Evolutionary conservation across 2,329 filamentous ascomycete genomes (phyloP), one percentile per base, ranked within the genome.

Genomic region (Penicillium griseofulvum): DNA sequence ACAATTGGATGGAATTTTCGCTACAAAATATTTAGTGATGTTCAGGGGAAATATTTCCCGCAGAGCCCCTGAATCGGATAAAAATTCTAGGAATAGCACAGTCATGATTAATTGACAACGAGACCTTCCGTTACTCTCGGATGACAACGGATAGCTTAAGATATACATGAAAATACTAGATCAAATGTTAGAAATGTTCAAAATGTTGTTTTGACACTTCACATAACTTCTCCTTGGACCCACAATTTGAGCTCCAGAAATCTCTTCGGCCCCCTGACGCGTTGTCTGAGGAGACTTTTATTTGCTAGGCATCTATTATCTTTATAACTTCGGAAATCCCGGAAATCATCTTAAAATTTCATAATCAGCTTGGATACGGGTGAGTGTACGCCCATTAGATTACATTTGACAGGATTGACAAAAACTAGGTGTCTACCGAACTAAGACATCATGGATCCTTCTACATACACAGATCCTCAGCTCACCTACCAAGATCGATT

Each of bases 401-500:
- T 34, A 26, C 22, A 44, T 54, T 29, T 8, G 26, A 51, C 19
- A 33, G 28, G 10, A 54, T 49, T 49, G 17, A 49, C 51, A 39
- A 47, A n/a, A n/a, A 33, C 29, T 7, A 28, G 26, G 44, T 14
- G 22, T 26, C 14, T 28, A 9, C 8, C 19, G 5, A 31, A 37
- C 24, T 34, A 37, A 52, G 24, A 1, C 49, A 50, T 33, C 49
- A 70, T 70, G 68, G 66, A 70, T 57, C 68, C 68, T 8, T 39
- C 61, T 34, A 68, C 60, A n/a, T 70, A 65, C 29, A 63, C 65
- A 43, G 66, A 69, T 60, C 68, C 68, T 12, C 54, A 71, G 51
- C 59, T 77, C 41, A 76, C 76, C 2, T 62, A 68, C 45, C 66
- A 73, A 36, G 76, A 78, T 61, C 57, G 66, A 14, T 50, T 78